A percentile compares a stretch with the other conserved stretches of the same genome.
phyloP scores from a whole-genome alignment of 306 rosid species.

The Astragalus glycyphyllos region DNA sequence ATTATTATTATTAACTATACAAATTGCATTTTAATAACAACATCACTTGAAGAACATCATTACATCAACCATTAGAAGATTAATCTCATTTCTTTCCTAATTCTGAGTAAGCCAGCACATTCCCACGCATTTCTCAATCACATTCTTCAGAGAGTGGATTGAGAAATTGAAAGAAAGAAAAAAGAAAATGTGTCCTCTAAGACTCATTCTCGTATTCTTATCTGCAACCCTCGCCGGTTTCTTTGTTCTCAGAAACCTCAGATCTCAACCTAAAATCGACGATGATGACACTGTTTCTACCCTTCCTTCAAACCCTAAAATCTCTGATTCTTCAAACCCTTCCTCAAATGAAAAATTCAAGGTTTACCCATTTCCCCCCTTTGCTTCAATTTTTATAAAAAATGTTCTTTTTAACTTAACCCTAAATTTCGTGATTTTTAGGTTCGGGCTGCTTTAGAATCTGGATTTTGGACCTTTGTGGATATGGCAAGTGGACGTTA shows the following conservation, averaged over 20 bases:
- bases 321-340: slow-evolving; percentile 49
- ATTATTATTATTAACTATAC: too few relatives aligned
- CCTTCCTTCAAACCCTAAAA: slow-evolving; percentile 39
- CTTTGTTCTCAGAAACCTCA: slow-evolving; percentile 81
- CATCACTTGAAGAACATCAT: slow-evolving; percentile 8
- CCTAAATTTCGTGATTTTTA: slow-evolving; percentile 45
- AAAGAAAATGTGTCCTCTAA: slow-evolving; percentile 77
- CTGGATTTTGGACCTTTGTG: slow-evolving; percentile 84
- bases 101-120: slow-evolving; percentile 5
- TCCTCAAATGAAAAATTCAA: slow-evolving; percentile 40
- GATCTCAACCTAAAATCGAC: slow-evolving; percentile 56
- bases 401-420: not conserved
- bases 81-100: slow-evolving; percentile 1
- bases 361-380: slow-evolving; percentile 46
- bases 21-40: too few relatives aligned
- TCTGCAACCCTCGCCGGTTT: slow-evolving; percentile 98
- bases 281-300: slow-evolving; percentile 27
- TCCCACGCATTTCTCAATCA: slow-evolving; percentile 16
- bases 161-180: not conserved
- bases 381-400: slow-evolving; percentile 30
- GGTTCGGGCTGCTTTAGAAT: slow-evolving; percentile 63
- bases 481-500: slow-evolving; percentile 98
- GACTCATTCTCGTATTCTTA: slow-evolving; percentile 80
- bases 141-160: slow-evolving; percentile 21
- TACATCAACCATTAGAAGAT: not conserved